phyloP scores from a whole-genome alignment of 177 flowering plant genomes.

The Telopea speciosissima region DNA sequence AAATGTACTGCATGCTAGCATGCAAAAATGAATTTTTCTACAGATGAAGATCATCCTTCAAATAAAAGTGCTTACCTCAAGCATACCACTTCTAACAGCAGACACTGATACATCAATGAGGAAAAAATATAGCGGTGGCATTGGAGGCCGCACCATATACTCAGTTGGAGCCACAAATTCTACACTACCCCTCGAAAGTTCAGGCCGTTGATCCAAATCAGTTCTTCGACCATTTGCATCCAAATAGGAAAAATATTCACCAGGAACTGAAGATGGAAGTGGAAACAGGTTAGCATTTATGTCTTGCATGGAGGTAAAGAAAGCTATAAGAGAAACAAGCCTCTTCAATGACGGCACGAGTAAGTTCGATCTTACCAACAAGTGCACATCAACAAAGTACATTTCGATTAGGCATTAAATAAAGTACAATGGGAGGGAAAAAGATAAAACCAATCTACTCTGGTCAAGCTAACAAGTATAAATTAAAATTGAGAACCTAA shows the following conservation, averaged over 20 bases:
- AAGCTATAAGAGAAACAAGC: background rate
- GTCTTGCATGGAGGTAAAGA: background rate
- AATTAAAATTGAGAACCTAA: background rate
- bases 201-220: slow-evolving; percentile 85
- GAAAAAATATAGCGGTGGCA: slow-evolving; percentile 96
- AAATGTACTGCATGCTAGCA: background rate
- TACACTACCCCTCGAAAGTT: slow-evolving; percentile 88
- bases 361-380: no score
- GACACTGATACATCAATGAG: slow-evolving; percentile 89
- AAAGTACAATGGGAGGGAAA: no score
- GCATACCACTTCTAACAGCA: slow-evolving; percentile 93
- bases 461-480: background rate
- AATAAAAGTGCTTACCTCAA: slow-evolving; percentile 59
- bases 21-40: background rate
- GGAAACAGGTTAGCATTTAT: slow-evolving; percentile 14
- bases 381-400: no score
- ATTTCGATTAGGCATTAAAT: no score
- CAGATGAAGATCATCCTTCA: background rate
- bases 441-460: no score
- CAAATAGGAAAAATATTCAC: slow-evolving; percentile 76
- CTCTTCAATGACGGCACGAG: background rate
- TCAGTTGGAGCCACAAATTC: slow-evolving; percentile 98
- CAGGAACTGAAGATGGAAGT: slow-evolving; percentile 55
- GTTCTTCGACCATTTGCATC: slow-evolving; percentile 82
- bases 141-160: slow-evolving; percentile 98